Conservation (phyloP, 257 asterid genomes). For the Solanum sejunctum region DNA sequence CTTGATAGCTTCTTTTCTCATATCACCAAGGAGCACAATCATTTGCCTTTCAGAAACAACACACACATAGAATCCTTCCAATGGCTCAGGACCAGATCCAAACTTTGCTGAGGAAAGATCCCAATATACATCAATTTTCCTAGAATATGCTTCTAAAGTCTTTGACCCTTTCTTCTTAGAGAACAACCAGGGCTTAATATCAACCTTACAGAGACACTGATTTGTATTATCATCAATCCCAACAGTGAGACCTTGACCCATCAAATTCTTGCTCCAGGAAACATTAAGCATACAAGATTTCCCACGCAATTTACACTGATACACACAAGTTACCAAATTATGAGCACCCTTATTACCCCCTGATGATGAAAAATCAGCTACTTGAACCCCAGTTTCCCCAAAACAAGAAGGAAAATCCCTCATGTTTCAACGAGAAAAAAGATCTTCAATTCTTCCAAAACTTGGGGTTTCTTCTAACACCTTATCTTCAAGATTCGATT, state of each 20-base stretch:
- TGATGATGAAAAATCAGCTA: constrained; percentile 40
- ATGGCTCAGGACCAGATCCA: constrained; percentile 40
- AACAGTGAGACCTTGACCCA: constrained; percentile 38
- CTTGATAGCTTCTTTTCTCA: constrained; percentile 31
- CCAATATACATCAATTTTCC: constrained; percentile 32
- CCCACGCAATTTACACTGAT: constrained; percentile 29
- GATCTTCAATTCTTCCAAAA: not conserved
- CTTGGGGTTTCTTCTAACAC: not conserved
- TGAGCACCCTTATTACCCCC: constrained; percentile 22
- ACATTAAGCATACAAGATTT: constrained; percentile 26
- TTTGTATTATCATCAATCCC: constrained; percentile 27
- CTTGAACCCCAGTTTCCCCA: constrained; percentile 49
- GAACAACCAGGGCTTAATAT: constrained; percentile 41
- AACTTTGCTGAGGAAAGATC: constrained; percentile 32
- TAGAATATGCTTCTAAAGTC: constrained; percentile 25
- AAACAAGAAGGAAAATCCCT: constrained; percentile 47
- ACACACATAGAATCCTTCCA: constrained; percentile 27
- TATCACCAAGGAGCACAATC: constrained; percentile 30
- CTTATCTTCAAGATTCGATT: not conserved
- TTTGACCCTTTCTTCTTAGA: constrained; percentile 40
- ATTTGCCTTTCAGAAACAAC: constrained; percentile 27
- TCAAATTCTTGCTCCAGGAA: constrained; percentile 38
- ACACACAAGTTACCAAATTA: constrained; percentile 28
- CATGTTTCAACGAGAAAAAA: constrained; percentile 7
- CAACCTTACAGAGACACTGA: constrained; percentile 33